Evolutionary conservation across 192 early-diverging fungal genomes (phyloP), one percentile per base, ranked within the genome.

Genomic region (Backusella westeae): DNA sequence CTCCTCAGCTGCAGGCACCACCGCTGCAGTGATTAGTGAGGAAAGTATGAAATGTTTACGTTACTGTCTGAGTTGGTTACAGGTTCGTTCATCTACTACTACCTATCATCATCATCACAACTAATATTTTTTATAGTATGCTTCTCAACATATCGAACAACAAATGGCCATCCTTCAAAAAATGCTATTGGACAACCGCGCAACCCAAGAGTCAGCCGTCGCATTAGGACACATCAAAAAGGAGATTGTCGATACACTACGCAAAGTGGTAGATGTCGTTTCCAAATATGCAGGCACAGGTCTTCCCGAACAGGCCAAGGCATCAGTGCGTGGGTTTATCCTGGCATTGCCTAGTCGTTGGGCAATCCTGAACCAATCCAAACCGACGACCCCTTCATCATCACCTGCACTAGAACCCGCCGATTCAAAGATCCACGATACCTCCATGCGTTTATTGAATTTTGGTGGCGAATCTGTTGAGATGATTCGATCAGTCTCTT

Each of bases 51-150:
- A 91, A 75, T 93, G 91, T 74, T 81, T 98, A 52, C 88, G 91
- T 59, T 98, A 97, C 82, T 98, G 97, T 83, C 84, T 96, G 26
- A 87, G 92, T 76, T 96, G 94, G 94, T 81, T 97, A 3, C 87
- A 92, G 82, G 87, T 89, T 81, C 74, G 32, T 69, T 38, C 32
- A 32, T 32, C 32, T 0, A 32, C 32, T 32, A 32, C 32, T 32
- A 32, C 32, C 32, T 32, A 3, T 32, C 32, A 32, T 32, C 32
- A 32, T 32, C 32, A 32, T 32, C 32, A 32, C 32, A 32, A 19
- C 14, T 23, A 19, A 42, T 21, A 41, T 1, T 41, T 65, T 35
- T 69, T 15, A 36, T 74, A 91, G 85, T 96, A 96, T 73, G 95
- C 96, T 0, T 90, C 91, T 2, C 87, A 90, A 42, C 89, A 93